These are phyloP conservation scores for Metarhizium brunneum DNA, from an alignment of 2,329 filamentous ascomycete species.

Conservation along the genomic window DNA sequence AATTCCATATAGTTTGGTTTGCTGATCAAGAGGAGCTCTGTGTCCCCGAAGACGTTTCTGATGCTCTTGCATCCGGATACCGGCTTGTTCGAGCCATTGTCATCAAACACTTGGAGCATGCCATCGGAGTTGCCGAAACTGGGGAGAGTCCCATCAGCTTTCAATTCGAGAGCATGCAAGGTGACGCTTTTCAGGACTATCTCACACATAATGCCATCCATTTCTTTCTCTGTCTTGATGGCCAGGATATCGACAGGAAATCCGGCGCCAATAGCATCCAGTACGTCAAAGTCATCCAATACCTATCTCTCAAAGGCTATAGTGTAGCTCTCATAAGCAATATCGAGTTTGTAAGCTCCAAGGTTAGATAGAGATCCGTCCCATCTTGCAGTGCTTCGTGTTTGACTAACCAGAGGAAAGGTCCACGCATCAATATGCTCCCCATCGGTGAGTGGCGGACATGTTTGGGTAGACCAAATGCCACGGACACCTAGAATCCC, in stretches of 20 bases:
- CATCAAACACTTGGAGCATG: slow-evolving; percentile 48
- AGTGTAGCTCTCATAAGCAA: slow-evolving; percentile 56
- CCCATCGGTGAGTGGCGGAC: neutral
- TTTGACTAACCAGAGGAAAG: neutral
- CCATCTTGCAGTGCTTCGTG: neutral
- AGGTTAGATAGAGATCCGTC: slow-evolving; percentile 29
- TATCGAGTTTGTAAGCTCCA: slow-evolving; percentile 54
- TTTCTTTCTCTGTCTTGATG: slow-evolving; percentile 63
- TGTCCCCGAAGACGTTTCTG: slow-evolving; percentile 30
- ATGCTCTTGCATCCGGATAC: neutral
- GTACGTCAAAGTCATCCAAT: slow-evolving; percentile 29
- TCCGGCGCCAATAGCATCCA: slow-evolving; percentile 19
- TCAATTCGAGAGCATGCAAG: slow-evolving; percentile 36
- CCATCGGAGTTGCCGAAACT: slow-evolving; percentile 5
- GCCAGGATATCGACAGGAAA: slow-evolving; percentile 20
- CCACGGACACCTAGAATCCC: neutral
- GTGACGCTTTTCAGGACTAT: slow-evolving; percentile 44
- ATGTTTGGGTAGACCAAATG: neutral
- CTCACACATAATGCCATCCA: slow-evolving; percentile 45
- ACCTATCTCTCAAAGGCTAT: slow-evolving; percentile 44
- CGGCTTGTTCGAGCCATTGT: slow-evolving; percentile 53
- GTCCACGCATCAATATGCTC: neutral
- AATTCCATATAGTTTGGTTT: slow-evolving; percentile 66
- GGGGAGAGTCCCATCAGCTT: slow-evolving; percentile 15
- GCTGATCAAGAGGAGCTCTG: slow-evolving; percentile 45